These are phyloP conservation scores for Lizanozyma gosingica DNA, from an alignment of 1,139 yeast genomes.

Conservation along the genomic window DNA sequence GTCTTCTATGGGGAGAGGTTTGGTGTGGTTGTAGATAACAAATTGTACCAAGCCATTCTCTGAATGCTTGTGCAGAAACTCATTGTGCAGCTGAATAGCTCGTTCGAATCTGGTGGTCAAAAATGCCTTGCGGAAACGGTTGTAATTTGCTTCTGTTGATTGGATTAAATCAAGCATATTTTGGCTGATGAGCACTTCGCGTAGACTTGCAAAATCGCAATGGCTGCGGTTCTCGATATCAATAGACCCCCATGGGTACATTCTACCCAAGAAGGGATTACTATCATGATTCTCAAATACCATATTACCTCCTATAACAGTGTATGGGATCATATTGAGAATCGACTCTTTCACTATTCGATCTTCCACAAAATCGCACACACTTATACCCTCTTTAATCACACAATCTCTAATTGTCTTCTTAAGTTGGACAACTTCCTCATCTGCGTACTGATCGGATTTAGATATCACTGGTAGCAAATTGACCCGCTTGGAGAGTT, in stretches of 20 bases:
- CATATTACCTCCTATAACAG: slow-evolving; percentile 40
- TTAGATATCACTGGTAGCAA: slow-evolving; percentile 71
- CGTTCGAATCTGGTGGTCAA: slow-evolving; percentile 31
- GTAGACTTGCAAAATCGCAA: slow-evolving; percentile 55
- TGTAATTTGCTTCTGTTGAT: slow-evolving; percentile 51
- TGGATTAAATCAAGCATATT: slow-evolving; percentile 52
- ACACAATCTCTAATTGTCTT: slow-evolving; percentile 33
- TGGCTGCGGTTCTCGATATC: slow-evolving; percentile 59
- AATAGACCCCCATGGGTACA: slow-evolving; percentile 66
- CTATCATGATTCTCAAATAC: slow-evolving; percentile 21
- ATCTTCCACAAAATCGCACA: slow-evolving; percentile 48
- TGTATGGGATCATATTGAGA: slow-evolving; percentile 43
- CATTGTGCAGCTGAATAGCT: slow-evolving; percentile 8
- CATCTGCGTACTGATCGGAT: slow-evolving; percentile 54
- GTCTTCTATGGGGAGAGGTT: slow-evolving; percentile 9
- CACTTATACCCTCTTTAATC: slow-evolving; percentile 37
- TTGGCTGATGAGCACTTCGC: slow-evolving; percentile 40
- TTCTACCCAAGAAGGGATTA: slow-evolving; percentile 47
- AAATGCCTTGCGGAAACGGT: slow-evolving; percentile 39
- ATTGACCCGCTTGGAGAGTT: slow-evolving; percentile 55
- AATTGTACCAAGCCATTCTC: slow-evolving; percentile 15
- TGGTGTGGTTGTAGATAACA: slow-evolving; percentile 9
- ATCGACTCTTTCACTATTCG: slow-evolving; percentile 22
- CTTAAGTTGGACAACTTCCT: slow-evolving; percentile 37
- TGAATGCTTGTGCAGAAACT: slow-evolving; percentile 6